Percentiles rank a stretch among this genome's conserved stretches.
Evolutionary conservation across 306 rosid species (phyloP).

Genomic region (Abrus precatorius): DNA sequence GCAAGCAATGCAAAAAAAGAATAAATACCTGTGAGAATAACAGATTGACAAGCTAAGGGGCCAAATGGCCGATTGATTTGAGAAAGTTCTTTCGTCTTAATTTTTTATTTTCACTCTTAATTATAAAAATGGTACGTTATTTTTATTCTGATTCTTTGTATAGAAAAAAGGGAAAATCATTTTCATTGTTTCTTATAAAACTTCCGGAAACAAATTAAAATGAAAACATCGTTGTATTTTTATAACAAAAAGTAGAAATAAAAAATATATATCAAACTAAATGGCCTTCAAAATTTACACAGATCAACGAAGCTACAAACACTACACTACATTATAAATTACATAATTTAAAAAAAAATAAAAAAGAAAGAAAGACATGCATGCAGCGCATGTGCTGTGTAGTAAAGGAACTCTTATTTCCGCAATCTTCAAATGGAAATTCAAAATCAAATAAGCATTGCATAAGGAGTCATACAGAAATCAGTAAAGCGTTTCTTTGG

Average conservation of each 20-base stretch:
- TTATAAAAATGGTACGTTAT: too few relatives aligned
- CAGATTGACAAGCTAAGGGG: background rate
- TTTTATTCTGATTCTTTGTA: too few relatives aligned
- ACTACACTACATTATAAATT: background rate
- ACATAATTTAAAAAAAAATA: constrained; percentile 1
- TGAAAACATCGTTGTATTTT: too few relatives aligned
- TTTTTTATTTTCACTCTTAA: too few relatives aligned
- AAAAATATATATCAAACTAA: too few relatives aligned
- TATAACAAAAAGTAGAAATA: too few relatives aligned
- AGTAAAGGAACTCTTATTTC: constrained; percentile 30
- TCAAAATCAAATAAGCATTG: constrained; percentile 8
- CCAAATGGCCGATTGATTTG: too few relatives aligned
- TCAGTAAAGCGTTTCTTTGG: constrained; percentile 70
- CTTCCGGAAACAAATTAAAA: too few relatives aligned
- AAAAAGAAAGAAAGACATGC: background rate
- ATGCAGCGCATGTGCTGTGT: constrained; percentile 17
- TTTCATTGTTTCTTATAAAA: too few relatives aligned
- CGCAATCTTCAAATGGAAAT: constrained; percentile 33
- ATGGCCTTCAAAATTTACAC: background rate
- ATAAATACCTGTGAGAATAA: constrained; percentile 23
- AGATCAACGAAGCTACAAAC: background rate
- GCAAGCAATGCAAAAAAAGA: constrained; percentile 23
- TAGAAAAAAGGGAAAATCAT: too few relatives aligned
- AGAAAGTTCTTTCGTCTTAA: too few relatives aligned
- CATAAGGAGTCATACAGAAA: constrained; percentile 67